A percentile compares a stretch with the other conserved stretches of the same genome.
phyloP scores from a whole-genome alignment of 1,284 basidiomycete genomes.

The Cystobasidium sp. region DNA sequence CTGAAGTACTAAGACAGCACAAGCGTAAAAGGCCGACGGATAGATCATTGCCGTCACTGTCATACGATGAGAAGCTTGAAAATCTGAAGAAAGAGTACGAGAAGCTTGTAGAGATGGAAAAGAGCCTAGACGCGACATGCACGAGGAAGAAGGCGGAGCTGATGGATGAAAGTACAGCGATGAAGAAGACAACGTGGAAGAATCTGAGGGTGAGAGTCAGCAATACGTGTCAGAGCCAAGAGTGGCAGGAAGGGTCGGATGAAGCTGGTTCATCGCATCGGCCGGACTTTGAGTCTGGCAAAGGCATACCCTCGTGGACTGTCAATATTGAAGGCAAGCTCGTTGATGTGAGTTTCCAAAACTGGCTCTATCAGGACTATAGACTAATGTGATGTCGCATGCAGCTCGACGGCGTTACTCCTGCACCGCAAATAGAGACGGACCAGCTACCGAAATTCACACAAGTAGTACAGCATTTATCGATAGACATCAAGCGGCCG shows the following conservation, averaged over 20 bases:
- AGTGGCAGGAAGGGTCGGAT: slow-evolving; percentile 29
- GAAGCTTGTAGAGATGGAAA: slow-evolving; percentile 83
- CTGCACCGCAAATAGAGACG: slow-evolving; percentile 24
- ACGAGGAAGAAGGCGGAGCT: slow-evolving; percentile 87
- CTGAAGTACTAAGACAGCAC: slow-evolving; percentile 33
- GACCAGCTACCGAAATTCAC: slow-evolving; percentile 33
- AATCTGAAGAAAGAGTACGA: slow-evolving; percentile 64
- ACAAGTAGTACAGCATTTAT: slow-evolving; percentile 32
- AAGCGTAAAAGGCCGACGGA: slow-evolving; percentile 40
- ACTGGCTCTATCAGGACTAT: not conserved
- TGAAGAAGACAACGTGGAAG: slow-evolving; percentile 33
- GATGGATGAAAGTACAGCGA: slow-evolving; percentile 70
- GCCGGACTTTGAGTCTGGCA: slow-evolving; percentile 65
- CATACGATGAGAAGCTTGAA: slow-evolving; percentile 31
- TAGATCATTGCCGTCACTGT: slow-evolving; percentile 25
- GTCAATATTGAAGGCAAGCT: slow-evolving; percentile 86
- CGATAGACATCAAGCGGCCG: slow-evolving; percentile 36
- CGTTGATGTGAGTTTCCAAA: slow-evolving; percentile 61
- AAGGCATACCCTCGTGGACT: slow-evolving; percentile 87
- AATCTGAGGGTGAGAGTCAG: slow-evolving; percentile 32
- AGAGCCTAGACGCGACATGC: slow-evolving; percentile 92
- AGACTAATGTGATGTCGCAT: not conserved
- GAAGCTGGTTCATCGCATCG: slow-evolving; percentile 42
- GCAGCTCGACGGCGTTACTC: slow-evolving; percentile 27
- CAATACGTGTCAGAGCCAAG: slow-evolving; percentile 26